Evolutionary conservation across 2,329 filamentous ascomycete species (phyloP), one percentile per base, ranked within the genome.

Genomic region (Penicillium sp.): DNA sequence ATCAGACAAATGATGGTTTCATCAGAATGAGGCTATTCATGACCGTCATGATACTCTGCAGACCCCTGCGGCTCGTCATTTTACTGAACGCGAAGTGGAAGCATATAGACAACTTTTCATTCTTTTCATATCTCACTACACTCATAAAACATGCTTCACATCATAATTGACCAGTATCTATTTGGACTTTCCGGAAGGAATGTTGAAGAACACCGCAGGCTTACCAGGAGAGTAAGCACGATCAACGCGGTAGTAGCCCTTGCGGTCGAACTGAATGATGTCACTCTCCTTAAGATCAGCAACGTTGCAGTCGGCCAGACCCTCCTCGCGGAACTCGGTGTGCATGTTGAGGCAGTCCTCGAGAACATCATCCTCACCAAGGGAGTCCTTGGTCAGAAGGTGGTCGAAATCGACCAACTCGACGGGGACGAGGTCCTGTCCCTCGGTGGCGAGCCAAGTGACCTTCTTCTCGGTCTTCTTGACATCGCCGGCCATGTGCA

Each of bases 401-500:
- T 95, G 93, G 76, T 96, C 93, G 72, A 97, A 97, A 65, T 97
- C 91, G 76, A 92, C 93, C 11, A 96, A 82, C 75, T 96, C 90
- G 22, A 94, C 87, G 8, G 87, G 86, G 14, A 96, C 81, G 0
- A 96, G 82, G 56, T 88, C 84, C 77, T 93, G 89, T 42, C 84
- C 84, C 63, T 90, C 84, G 0, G 82, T 84, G 1, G 90, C 88
- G 45, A 97, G 79, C 93, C 93, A 97, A 1, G 92, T 97, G 36
- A 97, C 85, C 82, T 97, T 97, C 85, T 97, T 97, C 69, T 91
- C 87, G 0, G 93, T 97, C 70, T 90, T 88, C 81, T 96, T 96
- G 74, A 97, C 90, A 73, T 97, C 93, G 53, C 93, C 92, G 67
- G 89, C 85, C 47, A 97, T 84, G 75, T 97, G 88, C n/a, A 97